A percentile compares a stretch with the other conserved stretches of the same genome.
These are phyloP conservation scores for Colletotrichum chlorophyti DNA, from an alignment of 2,329 filamentous ascomycete species.

Conservation along the genomic window DNA sequence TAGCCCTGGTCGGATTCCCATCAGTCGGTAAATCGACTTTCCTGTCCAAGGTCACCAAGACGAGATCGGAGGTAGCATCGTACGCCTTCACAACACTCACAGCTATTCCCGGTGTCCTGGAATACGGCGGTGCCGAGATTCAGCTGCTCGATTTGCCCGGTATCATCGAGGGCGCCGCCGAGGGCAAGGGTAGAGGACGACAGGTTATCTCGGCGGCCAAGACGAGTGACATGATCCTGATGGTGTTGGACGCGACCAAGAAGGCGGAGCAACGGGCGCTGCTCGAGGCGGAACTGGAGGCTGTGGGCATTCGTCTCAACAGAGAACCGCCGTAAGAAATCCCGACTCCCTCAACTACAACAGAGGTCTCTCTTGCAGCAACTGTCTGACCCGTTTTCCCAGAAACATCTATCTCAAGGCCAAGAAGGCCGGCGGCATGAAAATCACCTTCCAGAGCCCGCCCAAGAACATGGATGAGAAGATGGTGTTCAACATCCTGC, in stretches of 20 bases:
- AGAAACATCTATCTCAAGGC: constrained; percentile 97
- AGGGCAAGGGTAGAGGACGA: constrained; percentile 93
- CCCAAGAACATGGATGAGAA: constrained; percentile 95
- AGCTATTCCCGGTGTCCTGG: constrained; percentile 94
- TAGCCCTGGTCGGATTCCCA: constrained; percentile 97
- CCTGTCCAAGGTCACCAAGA: constrained; percentile 98
- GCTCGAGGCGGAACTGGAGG: constrained; percentile 90
- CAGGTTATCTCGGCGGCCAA: constrained; percentile 98
- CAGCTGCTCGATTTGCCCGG: constrained; percentile 96
- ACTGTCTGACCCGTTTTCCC: constrained; percentile 15
- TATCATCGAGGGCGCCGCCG: constrained; percentile 96
- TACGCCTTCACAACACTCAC: constrained; percentile 98
- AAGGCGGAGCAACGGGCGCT: constrained; percentile 89
- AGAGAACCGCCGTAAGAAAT: constrained; percentile 79
- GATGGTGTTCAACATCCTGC: constrained; percentile 96
- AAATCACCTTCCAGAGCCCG: constrained; percentile 91
- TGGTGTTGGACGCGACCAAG: constrained; percentile 97
- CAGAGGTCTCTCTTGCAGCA: background rate
- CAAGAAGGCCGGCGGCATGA: constrained; percentile 97
- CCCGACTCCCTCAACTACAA: background rate
- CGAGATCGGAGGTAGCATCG: constrained; percentile 91
- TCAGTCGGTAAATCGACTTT: constrained; percentile 99
- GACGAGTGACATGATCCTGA: constrained; percentile 95
- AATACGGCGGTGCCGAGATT: constrained; percentile 97
- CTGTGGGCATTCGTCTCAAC: constrained; percentile 93